phyloP scores from a whole-genome alignment of 768 basidiomycete genomes.

The Psilocybe azurescens region DNA sequence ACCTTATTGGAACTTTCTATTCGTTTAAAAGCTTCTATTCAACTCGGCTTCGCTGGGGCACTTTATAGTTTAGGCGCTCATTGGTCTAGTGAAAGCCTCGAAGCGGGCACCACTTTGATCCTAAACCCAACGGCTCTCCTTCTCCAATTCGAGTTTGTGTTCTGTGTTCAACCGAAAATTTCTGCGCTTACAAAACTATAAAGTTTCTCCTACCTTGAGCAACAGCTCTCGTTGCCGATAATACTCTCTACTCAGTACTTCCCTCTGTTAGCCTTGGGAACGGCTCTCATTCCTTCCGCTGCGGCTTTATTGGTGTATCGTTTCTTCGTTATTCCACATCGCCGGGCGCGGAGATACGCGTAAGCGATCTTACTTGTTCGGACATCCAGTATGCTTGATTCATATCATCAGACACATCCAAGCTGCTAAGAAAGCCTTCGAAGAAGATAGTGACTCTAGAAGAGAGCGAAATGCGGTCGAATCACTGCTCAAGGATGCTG shows the following conservation, averaged over 20 bases:
- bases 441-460: slow-evolving; percentile 66
- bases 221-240: slow-evolving; percentile 62
- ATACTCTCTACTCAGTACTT: slow-evolving; percentile 56
- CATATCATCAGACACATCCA: slow-evolving; percentile 60
- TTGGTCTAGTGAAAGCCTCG: slow-evolving; percentile 52
- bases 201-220: slow-evolving; percentile 63
- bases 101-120: slow-evolving; percentile 49
- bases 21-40: slow-evolving; percentile 53
- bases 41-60: slow-evolving; percentile 52
- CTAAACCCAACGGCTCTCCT: slow-evolving; percentile 53
- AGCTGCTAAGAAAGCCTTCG: slow-evolving; percentile 63
- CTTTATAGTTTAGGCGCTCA: slow-evolving; percentile 38
- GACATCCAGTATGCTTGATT: not conserved
- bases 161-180: slow-evolving; percentile 12
- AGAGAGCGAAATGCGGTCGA: slow-evolving; percentile 68
- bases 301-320: slow-evolving; percentile 58
- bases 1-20: slow-evolving; percentile 60
- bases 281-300: slow-evolving; percentile 60
- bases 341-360: slow-evolving; percentile 57
- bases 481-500: slow-evolving; percentile 69
- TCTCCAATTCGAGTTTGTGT: slow-evolving; percentile 61
- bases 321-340: slow-evolving; percentile 59
- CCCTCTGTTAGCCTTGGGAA: slow-evolving; percentile 51
- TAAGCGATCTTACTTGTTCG: slow-evolving; percentile 33
- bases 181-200: slow-evolving; percentile 19